These are phyloP conservation scores for Bromus sterilis DNA, from an alignment of 176 grass and related monocot genomes.

Conservation along the genomic window DNA sequence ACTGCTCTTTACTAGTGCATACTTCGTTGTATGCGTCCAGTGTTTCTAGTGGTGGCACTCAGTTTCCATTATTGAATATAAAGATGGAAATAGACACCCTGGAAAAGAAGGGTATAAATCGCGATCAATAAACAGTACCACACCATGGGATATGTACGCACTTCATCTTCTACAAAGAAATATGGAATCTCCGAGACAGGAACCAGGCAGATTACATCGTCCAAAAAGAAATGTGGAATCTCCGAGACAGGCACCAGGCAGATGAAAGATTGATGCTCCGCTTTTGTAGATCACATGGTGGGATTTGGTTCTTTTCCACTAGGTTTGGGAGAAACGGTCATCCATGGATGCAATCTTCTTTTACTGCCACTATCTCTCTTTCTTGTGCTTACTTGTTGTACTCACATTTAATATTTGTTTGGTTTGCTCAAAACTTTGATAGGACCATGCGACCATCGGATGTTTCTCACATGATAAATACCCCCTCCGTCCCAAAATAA, in stretches of 20 bases:
- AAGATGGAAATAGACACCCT: neutral
- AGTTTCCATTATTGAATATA: neutral
- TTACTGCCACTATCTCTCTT: neutral
- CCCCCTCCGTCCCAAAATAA: too few species aligned
- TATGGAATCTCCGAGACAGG: neutral
- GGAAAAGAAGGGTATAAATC: neutral
- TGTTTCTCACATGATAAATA: constrained; percentile 21
- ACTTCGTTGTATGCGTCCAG: too few species aligned
- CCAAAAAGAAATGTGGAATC: neutral
- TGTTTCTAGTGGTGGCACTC: neutral
- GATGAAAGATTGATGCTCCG: constrained; percentile 9
- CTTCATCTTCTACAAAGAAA: neutral
- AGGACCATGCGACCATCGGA: neutral
- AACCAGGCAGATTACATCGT: neutral
- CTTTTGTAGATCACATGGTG: constrained; percentile 7
- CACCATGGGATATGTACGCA: neutral
- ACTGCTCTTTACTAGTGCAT: too few species aligned
- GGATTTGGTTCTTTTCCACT: constrained; percentile 33
- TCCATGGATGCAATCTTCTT: neutral
- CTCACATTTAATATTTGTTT: neutral
- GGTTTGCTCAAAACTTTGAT: neutral
- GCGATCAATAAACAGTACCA: neutral
- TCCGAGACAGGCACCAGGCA: too few species aligned
- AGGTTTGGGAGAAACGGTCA: constrained; percentile 26
- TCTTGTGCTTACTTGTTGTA: neutral